phyloP scores from a whole-genome alignment of 2,329 filamentous ascomycete genomes.

The Cladorrhinum sp. region DNA sequence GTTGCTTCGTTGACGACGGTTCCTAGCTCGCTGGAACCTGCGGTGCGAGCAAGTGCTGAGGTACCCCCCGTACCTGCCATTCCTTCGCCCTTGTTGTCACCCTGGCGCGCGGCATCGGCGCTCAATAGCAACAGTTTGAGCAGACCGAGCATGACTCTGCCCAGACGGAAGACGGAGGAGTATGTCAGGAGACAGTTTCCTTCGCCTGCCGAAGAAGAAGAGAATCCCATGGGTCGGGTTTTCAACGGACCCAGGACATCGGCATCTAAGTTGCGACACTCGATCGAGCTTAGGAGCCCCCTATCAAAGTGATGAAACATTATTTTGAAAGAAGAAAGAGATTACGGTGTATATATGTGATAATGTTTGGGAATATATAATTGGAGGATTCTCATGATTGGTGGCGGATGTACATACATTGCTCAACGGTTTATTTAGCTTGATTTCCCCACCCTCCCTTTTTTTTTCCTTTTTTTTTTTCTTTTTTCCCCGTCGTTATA shows the following conservation, averaged over 20 bases:
- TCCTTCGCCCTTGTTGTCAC: not conserved
- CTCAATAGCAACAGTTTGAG: conserved; percentile 2
- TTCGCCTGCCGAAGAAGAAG: conserved; percentile 35
- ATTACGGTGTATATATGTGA: not conserved
- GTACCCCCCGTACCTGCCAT: not conserved
- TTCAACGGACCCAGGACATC: not conserved
- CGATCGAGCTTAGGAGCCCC: not conserved
- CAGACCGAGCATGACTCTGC: conserved; percentile 13
- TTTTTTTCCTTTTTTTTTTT: conserved; percentile 1
- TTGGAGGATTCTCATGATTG: not conserved
- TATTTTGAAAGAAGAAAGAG: not conserved
- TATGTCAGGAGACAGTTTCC: conserved; percentile 29
- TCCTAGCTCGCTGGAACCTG: conserved; percentile 13
- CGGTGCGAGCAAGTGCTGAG: not conserved
- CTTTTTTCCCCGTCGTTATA: not conserved
- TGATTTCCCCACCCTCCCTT: not conserved
- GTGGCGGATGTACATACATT: not conserved
- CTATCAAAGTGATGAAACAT: not conserved
- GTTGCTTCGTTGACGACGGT: conserved; percentile 22
- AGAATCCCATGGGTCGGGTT: conserved; percentile 28
- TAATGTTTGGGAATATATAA: not conserved
- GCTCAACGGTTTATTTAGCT: not conserved
- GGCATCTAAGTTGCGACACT: not conserved
- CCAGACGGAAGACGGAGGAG: conserved; percentile 9
- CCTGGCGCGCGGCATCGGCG: not conserved